Percentiles rank a stretch among this genome's conserved stretches.
phyloP scores from a whole-genome alignment of 306 rosid species.

The Fagus sylvatica region DNA sequence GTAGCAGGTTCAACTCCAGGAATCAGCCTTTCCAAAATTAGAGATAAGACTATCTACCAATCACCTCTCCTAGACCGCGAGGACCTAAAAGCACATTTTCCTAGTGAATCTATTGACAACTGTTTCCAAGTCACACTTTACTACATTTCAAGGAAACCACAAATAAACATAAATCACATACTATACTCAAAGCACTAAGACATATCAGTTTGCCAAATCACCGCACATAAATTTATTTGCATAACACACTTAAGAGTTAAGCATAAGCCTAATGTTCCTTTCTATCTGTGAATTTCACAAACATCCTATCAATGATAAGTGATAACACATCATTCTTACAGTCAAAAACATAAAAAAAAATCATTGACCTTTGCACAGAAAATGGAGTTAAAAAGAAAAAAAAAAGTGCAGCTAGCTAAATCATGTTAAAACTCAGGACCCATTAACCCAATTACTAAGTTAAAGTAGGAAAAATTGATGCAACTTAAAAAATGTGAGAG shows the following conservation, averaged over 20 bases:
- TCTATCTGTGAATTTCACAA: neutral
- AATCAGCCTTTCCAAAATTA: too few relatives aligned
- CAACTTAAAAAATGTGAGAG: neutral
- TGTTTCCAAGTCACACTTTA: neutral
- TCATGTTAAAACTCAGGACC: neutral
- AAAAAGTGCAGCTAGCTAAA: neutral
- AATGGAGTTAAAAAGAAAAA: neutral
- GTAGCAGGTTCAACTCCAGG: too few relatives aligned
- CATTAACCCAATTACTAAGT: neutral
- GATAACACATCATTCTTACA: neutral
- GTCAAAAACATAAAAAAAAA: neutral
- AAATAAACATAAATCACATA: neutral
- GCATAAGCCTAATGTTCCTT: neutral
- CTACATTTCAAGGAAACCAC: neutral
- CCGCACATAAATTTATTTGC: neutral
- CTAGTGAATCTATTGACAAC: neutral
- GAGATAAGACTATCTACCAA: too few relatives aligned
- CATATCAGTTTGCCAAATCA: neutral
- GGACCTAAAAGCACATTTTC: neutral
- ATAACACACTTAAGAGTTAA: neutral
- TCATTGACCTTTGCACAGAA: neutral
- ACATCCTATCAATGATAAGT: neutral
- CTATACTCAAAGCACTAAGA: neutral
- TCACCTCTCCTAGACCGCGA: too few relatives aligned
- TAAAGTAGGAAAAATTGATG: neutral